Base-by-base conservation (phyloP, 805 yeast species). In the Starmerella vitae region DNA sequence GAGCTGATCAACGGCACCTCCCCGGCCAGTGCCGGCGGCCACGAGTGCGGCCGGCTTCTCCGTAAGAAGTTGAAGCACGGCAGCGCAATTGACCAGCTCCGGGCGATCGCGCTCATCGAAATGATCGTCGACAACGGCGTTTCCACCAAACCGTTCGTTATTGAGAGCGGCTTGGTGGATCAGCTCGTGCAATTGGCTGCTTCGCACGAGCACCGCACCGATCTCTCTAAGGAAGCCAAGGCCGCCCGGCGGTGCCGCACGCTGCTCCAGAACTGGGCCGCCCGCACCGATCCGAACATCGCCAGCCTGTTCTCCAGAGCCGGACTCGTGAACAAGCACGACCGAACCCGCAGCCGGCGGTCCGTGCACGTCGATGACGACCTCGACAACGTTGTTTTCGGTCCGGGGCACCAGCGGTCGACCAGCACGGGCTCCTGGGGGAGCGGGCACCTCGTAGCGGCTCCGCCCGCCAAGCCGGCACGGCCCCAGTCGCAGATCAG, bases 21-120 rank as follows among this genome's bases (percentile, higher is more conserved):
- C 21, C 52, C 58, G 6, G 24, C 35, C 14, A 33, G 26, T 9
- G 42, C 60, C 10, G 67, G 76, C 5, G 64, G 76, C 36, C 58
- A 66, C 25, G 99, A 91, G 57, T 88, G 93, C 2, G 96, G 96
- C 0, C 67, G 97, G 31, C 93, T 94, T 1, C 62, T 91, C 18
- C 70, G 98, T 36, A 91, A 91, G 65, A 75, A 76, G 52, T 62
- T 91, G 54, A 91, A 93, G 61, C 80, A 88, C 54, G 97, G 96
- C n/a, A 53, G 66, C 2, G 55, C 60, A 4, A 59, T 63, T 15
- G 78, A 78, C 47, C 93, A 82, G 56, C 50, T 70, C 38, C 71
- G 81, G 33, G 80, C 93, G 0, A 57, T 85, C 61, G 78, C 53
- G 68, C 54, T 78, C 10, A 58, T 76, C 29, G 81, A 79, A 49